Evolutionary conservation across 1,284 basidiomycete species (phyloP).

Genomic region (Sphaerobolus stellatus): DNA sequence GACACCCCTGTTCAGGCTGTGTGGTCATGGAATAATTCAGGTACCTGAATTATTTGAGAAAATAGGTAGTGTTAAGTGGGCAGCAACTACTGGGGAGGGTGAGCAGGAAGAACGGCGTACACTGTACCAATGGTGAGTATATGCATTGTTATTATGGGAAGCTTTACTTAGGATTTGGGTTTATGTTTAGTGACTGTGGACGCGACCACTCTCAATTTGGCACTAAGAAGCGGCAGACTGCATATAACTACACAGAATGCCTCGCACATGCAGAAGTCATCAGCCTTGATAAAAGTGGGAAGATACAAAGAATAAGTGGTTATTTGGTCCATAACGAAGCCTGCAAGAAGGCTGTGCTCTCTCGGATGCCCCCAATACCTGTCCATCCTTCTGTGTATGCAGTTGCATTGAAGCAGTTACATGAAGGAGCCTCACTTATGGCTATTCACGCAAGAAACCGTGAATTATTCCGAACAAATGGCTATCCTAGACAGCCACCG

Average conservation of each 20-base stretch:
- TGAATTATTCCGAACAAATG: background rate
- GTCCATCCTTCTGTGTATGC: conserved; percentile 70
- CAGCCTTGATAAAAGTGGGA: background rate
- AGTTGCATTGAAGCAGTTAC: conserved; percentile 59
- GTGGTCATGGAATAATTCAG: too few species aligned
- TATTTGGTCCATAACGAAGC: conserved; percentile 25
- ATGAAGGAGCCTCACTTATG: conserved; percentile 22
- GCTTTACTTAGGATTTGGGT: background rate
- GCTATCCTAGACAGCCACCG: conserved; percentile 14
- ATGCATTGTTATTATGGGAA: background rate
- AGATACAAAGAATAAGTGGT: conserved; percentile 18
- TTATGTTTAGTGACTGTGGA: background rate
- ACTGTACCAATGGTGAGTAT: background rate
- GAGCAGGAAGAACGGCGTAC: too few species aligned
- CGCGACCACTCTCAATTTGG: too few species aligned
- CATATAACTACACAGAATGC: conserved; percentile 29
- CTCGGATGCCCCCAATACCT: conserved; percentile 26
- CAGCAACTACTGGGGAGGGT: too few species aligned
- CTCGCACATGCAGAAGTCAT: conserved; percentile 36
- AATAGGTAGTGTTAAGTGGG: too few species aligned
- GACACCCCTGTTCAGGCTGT: too few species aligned
- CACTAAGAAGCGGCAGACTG: background rate
- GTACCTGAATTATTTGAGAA: too few species aligned
- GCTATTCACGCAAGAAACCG: conserved; percentile 15
- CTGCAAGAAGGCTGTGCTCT: conserved; percentile 21